Conservation (phyloP, 345 rosid genomes). For the Sisymbrium altissimum region DNA sequence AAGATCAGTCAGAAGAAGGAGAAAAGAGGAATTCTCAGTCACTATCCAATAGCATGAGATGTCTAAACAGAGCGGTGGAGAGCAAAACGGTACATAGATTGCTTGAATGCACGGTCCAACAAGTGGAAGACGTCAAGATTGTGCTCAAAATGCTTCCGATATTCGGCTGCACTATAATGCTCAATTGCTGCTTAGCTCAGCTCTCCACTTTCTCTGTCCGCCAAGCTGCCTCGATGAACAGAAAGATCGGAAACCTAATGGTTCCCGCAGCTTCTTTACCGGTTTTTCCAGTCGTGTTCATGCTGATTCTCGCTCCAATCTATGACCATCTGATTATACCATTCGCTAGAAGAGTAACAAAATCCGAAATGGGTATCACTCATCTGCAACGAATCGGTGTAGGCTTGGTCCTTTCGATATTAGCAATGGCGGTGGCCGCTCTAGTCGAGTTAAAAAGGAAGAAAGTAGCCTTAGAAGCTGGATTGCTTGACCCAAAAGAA, state of each 20-base stretch:
- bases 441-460: constrained; percentile 58
- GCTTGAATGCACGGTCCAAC: constrained; percentile 48
- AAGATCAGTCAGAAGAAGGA: constrained; percentile 7
- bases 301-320: constrained; percentile 70
- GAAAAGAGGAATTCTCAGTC: constrained; percentile 6
- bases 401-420: constrained; percentile 62
- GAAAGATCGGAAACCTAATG: constrained; percentile 45
- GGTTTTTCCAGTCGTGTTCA: constrained; percentile 68
- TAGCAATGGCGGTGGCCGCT: constrained; percentile 85
- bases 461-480: constrained; percentile 40
- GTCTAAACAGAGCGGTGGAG: constrained; percentile 44
- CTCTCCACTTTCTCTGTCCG: constrained; percentile 77
- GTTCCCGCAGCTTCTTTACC: constrained; percentile 88
- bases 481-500: constrained; percentile 40
- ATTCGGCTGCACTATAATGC: constrained; percentile 72
- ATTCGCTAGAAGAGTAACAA: constrained; percentile 52
- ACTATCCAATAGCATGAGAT: constrained; percentile 43
- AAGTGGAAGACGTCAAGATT: constrained; percentile 71
- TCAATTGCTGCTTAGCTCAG: constrained; percentile 82
- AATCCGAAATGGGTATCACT: constrained; percentile 64
- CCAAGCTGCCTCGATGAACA: constrained; percentile 77
- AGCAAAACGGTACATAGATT: constrained; percentile 25
- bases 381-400: constrained; percentile 76
- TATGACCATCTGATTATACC: constrained; percentile 66
- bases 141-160: constrained; percentile 64